Evolutionary conservation across 2,329 filamentous ascomycete species (phyloP), one percentile per base, ranked within the genome.

Genomic region (Fusarium succisae): DNA sequence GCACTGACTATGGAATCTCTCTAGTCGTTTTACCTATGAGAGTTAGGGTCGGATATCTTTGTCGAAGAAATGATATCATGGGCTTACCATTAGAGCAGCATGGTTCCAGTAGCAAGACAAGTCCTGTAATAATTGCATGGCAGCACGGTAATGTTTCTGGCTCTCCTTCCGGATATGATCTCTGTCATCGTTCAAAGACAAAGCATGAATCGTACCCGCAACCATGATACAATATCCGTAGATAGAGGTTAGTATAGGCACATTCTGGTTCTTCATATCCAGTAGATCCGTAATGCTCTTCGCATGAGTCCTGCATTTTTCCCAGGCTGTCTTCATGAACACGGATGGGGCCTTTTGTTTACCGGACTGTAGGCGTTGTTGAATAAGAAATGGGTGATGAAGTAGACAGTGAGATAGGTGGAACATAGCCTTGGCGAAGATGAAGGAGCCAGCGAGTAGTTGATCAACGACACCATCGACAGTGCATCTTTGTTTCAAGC

Each of bases 191-290:
- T 69, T 69, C 43, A 63, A 69, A 6, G 66, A 69, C 2, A 69
- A 17, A 13, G 66, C 64, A 55, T 69, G 66, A 4, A 69, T 69
- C 5, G 66, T 69, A 1, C 66, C 66, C 4, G 66, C 66, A 10
- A 69, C 55, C 66, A 69, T 69, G 18, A 69, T 69, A 6, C 66
- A 69, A 3, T 69, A 69, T 8, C 66, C 66, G 10, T 69, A 69
- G 13, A 69, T 63, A 9, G 66, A 69, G 4, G 66, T 69, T 3
- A 69, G 30, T 22, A 63, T 53, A 8, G 54, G 43, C 15, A 69
- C 64, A n/a, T 63, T 63, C 18, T 69, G 56, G 22, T 30, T 69
- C 8, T 63, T 69, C 37, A 69, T 63, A 9, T 69, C 32, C 8
- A 69, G 17, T 0, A 69, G 30, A 9, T 41, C 22, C 0, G 66